Percentiles rank a stretch among this genome's conserved stretches.
Evolutionary conservation across 768 basidiomycete genomes (phyloP).

Genomic region (Clitopilus hobsonii): DNA sequence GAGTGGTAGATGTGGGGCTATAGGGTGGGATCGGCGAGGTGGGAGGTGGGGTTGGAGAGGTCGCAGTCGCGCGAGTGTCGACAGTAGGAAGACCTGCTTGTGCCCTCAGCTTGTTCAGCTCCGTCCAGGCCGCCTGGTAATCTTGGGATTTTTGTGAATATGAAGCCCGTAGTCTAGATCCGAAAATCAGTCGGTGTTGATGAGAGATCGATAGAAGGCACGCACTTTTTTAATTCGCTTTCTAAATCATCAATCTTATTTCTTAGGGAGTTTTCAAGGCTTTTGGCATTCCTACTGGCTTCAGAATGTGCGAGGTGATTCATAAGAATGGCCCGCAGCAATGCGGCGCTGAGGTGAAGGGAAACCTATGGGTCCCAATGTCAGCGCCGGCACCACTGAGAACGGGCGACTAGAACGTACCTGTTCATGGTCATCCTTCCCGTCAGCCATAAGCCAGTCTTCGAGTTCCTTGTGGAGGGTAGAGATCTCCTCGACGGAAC

Average conservation of each 20-base stretch:
- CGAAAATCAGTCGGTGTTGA: slow-evolving; percentile 14
- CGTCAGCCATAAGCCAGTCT: slow-evolving; percentile 64
- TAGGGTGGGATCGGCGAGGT: slow-evolving; percentile 33
- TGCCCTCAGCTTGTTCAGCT: slow-evolving; percentile 54
- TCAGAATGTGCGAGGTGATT: slow-evolving; percentile 81
- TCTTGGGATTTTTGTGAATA: slow-evolving; percentile 70
- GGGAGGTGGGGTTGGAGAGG: slow-evolving; percentile 30
- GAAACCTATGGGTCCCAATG: slow-evolving; percentile 29
- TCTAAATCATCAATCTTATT: slow-evolving; percentile 65
- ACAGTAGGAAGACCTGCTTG: slow-evolving; percentile 31
- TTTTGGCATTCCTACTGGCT: slow-evolving; percentile 62
- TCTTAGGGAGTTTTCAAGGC: slow-evolving; percentile 56
- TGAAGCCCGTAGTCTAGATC: slow-evolving; percentile 38
- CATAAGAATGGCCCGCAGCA: slow-evolving; percentile 78
- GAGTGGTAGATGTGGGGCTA: slow-evolving; percentile 23
- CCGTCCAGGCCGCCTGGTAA: slow-evolving; percentile 60
- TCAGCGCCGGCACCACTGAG: neutral
- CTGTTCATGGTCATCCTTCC: slow-evolving; percentile 59
- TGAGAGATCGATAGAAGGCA: slow-evolving; percentile 15
- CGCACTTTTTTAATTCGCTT: slow-evolving; percentile 69
- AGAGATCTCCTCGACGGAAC: slow-evolving; percentile 82
- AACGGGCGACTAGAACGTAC: neutral
- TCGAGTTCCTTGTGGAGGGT: slow-evolving; percentile 75
- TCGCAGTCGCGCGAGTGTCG: slow-evolving; percentile 25
- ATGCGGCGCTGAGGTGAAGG: slow-evolving; percentile 69